A percentile compares a stretch with the other conserved stretches of the same genome.
Conservation (phyloP, 352 stramenopile species). For the Phytophthora sp. region DNA sequence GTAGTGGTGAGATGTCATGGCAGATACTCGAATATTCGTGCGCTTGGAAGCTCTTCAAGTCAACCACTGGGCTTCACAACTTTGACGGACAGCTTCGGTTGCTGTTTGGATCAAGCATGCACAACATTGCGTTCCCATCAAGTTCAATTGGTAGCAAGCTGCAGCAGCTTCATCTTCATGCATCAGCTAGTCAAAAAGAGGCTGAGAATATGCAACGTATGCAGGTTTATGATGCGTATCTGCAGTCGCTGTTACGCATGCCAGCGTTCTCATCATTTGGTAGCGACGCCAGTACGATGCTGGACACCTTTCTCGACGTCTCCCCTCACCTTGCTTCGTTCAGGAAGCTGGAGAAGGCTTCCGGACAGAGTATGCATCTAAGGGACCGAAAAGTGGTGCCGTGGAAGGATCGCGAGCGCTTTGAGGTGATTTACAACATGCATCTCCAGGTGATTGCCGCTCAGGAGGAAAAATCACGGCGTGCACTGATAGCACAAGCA, state of each 20-base stretch:
- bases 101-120: conserved; percentile 48
- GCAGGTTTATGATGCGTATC: conserved; percentile 47
- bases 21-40: conserved; percentile 74
- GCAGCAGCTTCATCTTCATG: conserved; percentile 16
- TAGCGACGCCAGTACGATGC: conserved; percentile 58
- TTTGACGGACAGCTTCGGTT: conserved; percentile 63
- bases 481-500: not conserved
- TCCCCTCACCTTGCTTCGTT: conserved; percentile 55
- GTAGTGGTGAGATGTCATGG: conserved; percentile 41
- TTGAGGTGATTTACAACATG: conserved; percentile 59
- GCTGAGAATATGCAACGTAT: conserved; percentile 49
- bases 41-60: conserved; percentile 55
- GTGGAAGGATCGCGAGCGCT: conserved; percentile 55
- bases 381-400: conserved; percentile 52
- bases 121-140: conserved; percentile 54
- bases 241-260: conserved; percentile 57
- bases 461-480: conserved; percentile 24
- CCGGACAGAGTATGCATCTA: conserved; percentile 54
- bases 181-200: conserved; percentile 25
- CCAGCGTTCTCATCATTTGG: conserved; percentile 61
- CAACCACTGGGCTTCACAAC: conserved; percentile 46
- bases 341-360: conserved; percentile 53
- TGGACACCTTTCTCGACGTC: conserved; percentile 77
- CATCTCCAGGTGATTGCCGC: conserved; percentile 46
- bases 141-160: conserved; percentile 19